These are phyloP conservation scores for Microbotryomycetes sp. DNA, from an alignment of 1,284 basidiomycete genomes.

Conservation along the genomic window DNA sequence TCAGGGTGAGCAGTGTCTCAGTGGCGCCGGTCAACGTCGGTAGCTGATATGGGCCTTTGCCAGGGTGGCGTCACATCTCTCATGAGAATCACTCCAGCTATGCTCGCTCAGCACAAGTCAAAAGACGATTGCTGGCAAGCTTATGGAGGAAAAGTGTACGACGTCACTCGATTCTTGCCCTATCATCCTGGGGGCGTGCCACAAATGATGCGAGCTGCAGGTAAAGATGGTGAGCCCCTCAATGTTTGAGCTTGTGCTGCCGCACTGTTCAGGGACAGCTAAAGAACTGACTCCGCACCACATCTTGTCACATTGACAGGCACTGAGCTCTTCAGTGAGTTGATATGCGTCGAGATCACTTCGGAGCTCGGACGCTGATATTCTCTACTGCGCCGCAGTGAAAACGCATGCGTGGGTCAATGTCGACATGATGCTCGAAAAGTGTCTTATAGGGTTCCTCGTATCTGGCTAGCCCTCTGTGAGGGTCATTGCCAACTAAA, in stretches of 20 bases:
- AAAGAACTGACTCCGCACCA: background rate
- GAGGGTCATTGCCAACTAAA: too few species aligned
- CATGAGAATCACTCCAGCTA: slow-evolving; percentile 69
- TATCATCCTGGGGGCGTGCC: slow-evolving; percentile 93
- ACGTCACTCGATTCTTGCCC: slow-evolving; percentile 83
- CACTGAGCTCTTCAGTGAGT: slow-evolving; percentile 70
- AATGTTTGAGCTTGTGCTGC: background rate
- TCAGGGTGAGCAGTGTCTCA: slow-evolving; percentile 54
- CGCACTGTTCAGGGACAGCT: background rate
- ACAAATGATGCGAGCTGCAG: slow-evolving; percentile 92
- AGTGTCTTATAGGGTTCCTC: slow-evolving; percentile 82
- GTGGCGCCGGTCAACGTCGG: background rate
- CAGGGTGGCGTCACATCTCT: slow-evolving; percentile 45
- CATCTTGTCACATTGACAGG: slow-evolving; percentile 11
- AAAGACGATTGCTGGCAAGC: slow-evolving; percentile 89
- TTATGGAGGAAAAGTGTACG: slow-evolving; percentile 92
- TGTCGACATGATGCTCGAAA: slow-evolving; percentile 84
- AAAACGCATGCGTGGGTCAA: slow-evolving; percentile 82
- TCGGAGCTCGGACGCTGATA: background rate
- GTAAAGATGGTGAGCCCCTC: slow-evolving; percentile 56
- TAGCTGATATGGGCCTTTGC: background rate
- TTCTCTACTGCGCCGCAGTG: slow-evolving; percentile 40
- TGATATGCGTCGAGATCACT: background rate
- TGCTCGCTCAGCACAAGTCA: slow-evolving; percentile 75
- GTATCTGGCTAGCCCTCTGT: slow-evolving; percentile 43